Conservation (phyloP, 225 moss, liverwort and hornwort genomes). For the Physcomitrellopsis africana region DNA sequence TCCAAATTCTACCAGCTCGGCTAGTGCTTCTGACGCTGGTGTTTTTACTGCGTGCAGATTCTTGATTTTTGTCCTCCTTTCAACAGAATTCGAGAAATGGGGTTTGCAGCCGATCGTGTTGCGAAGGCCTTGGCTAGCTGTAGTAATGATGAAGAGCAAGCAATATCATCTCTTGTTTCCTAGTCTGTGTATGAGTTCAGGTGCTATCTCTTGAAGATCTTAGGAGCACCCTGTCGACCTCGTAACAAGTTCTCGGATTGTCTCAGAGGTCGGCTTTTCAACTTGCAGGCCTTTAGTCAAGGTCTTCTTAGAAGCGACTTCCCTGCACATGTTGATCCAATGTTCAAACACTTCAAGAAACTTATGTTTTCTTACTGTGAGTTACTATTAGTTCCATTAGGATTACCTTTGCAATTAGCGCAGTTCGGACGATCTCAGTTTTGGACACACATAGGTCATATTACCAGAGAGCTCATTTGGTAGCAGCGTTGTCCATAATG, state of each 20-base stretch:
- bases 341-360: conserved; percentile 22
- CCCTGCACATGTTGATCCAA: conserved; percentile 23
- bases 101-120: conserved; percentile 73
- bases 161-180: conserved; percentile 78
- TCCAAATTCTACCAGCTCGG: background rate
- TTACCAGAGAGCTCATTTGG: conserved; percentile 4
- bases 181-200: conserved; percentile 24
- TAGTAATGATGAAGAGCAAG: conserved; percentile 85
- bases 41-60: conserved; percentile 53
- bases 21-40: conserved; percentile 7
- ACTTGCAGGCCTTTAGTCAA: conserved; percentile 3
- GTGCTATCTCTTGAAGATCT: conserved; percentile 10
- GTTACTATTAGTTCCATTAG: conserved; percentile 18
- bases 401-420: conserved; percentile 19
- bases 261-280: conserved; percentile 25
- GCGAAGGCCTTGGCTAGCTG: conserved; percentile 77
- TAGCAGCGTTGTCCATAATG: conserved; percentile 22
- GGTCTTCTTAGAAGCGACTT: conserved; percentile 31
- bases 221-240: conserved; percentile 17
- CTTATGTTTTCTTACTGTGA: conserved; percentile 5
- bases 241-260: conserved; percentile 17
- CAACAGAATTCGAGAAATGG: conserved; percentile 86
- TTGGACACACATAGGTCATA: conserved; percentile 16
- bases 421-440: conserved; percentile 21
- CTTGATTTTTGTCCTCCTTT: conserved; percentile 84